Evolutionary conservation across 2,329 filamentous ascomycete genomes (phyloP).

Genomic region (Diaporthe batatas): DNA sequence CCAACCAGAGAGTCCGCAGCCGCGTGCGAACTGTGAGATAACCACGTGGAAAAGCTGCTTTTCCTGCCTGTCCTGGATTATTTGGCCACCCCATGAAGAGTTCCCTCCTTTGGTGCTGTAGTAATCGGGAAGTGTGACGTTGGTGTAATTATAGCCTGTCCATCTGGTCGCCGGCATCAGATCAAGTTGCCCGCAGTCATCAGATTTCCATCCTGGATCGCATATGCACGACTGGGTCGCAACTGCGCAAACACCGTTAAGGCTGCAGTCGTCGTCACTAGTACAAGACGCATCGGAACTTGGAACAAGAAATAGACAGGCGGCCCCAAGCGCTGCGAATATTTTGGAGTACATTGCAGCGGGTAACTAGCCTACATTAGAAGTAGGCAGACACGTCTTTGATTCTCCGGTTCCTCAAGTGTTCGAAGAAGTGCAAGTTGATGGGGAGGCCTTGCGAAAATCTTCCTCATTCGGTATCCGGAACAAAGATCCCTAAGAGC

Average conservation of each 20-base stretch:
- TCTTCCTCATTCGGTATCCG: background rate
- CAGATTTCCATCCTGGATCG: constrained; percentile 12
- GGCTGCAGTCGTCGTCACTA: constrained; percentile 17
- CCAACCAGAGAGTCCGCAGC: constrained; percentile 16
- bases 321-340: background rate
- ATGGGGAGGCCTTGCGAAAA: too few relatives aligned
- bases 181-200: constrained; percentile 14
- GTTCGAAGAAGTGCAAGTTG: too few relatives aligned
- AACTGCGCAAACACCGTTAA: background rate
- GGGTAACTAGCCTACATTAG: too few relatives aligned
- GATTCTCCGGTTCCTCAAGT: too few relatives aligned
- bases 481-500: background rate
- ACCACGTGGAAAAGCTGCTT: constrained; percentile 16
- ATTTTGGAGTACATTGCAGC: background rate
- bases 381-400: too few relatives aligned
- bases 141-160: constrained; percentile 33
- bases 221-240: background rate
- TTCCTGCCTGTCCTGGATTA: constrained; percentile 28
- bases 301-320: background rate
- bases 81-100: constrained; percentile 26
- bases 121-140: constrained; percentile 47
- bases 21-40: constrained; percentile 7
- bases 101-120: constrained; percentile 45
- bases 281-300: background rate
- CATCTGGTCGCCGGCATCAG: constrained; percentile 14